phyloP scores from a whole-genome alignment of 2,329 filamentous ascomycete genomes.

The Trichoderma citrinoviride region DNA sequence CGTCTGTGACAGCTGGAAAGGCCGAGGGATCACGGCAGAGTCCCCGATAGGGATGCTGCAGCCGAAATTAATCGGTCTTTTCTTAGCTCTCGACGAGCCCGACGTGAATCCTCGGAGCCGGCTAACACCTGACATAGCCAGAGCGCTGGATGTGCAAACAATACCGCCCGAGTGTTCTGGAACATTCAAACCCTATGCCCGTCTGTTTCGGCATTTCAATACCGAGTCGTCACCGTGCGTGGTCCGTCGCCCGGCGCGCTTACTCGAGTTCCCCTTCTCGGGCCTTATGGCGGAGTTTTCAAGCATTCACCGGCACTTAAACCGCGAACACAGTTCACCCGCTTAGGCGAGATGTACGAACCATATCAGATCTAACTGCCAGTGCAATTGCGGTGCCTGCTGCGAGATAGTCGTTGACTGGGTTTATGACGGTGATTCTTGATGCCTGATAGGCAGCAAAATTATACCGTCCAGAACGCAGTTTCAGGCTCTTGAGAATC shows the following conservation, averaged over 20 bases:
- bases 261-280: not conserved
- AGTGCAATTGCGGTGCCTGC: not conserved
- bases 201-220: not conserved
- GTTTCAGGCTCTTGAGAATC: not conserved
- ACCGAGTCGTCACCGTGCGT: not conserved
- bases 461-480: not conserved
- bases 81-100: not conserved
- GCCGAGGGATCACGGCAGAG: not conserved
- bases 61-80: conserved; percentile 13
- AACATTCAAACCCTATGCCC: not conserved
- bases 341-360: not conserved
- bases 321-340: not conserved
- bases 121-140: not conserved
- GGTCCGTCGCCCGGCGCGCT: not conserved
- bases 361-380: not conserved
- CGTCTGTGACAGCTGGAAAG: conserved; percentile 8
- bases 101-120: not conserved
- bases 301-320: not conserved
- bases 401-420: not conserved
- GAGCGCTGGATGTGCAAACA: not conserved
- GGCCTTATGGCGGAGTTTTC: conserved; percentile 7
- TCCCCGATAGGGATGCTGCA: not conserved
- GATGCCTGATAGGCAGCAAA: not conserved
- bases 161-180: not conserved
- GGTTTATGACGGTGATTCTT: not conserved